These are phyloP conservation scores for Acacia concinna DNA, from an alignment of 331 rosid genomes.

Conservation along the genomic window DNA sequence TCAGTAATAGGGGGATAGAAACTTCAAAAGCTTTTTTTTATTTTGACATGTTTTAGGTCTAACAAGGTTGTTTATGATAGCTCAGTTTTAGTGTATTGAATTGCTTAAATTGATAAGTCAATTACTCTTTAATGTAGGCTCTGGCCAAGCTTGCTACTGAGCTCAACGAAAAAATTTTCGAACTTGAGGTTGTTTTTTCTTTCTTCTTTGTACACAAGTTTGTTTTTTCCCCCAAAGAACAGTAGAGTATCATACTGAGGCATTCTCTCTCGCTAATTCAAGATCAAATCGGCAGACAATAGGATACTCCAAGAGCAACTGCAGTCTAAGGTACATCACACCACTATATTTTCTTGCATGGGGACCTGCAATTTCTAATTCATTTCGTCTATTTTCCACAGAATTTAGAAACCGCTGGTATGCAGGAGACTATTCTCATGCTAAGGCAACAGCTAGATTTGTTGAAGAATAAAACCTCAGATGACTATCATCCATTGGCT, in stretches of 20 bases:
- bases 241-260: constrained; percentile 28
- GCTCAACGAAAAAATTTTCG: constrained; percentile 73
- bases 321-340: constrained; percentile 60
- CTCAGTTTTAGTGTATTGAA: neutral
- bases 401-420: constrained; percentile 65
- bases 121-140: constrained; percentile 49
- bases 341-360: constrained; percentile 11
- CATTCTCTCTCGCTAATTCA: constrained; percentile 39
- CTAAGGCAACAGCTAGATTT: constrained; percentile 59
- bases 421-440: constrained; percentile 75
- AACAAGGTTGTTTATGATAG: neutral
- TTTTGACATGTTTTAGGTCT: neutral
- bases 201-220: constrained; percentile 30
- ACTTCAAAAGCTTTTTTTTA: neutral
- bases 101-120: constrained; percentile 29
- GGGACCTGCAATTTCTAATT: constrained; percentile 18
- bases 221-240: neutral
- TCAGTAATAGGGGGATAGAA: neutral
- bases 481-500: constrained; percentile 33
- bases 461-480: constrained; percentile 40
- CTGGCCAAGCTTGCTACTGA: constrained; percentile 68
- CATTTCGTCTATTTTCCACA: constrained; percentile 27
- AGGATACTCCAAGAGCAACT: constrained; percentile 89
- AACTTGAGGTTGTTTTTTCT: constrained; percentile 75
- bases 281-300: constrained; percentile 89